Base-by-base conservation (phyloP, 352 stramenopile species). In the Phytopythium montanum region DNA sequence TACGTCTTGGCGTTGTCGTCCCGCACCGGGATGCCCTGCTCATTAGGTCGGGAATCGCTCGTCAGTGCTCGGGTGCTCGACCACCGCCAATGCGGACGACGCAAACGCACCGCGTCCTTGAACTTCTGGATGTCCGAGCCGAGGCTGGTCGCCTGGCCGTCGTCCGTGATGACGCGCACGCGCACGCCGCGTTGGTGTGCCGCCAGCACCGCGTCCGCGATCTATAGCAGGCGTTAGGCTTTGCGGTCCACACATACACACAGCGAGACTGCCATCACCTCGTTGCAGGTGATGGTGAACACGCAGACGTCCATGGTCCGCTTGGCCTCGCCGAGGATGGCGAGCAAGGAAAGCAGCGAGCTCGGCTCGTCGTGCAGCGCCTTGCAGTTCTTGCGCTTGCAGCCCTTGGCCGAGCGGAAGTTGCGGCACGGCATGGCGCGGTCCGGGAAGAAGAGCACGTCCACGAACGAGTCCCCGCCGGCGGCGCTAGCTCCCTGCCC, bases 361-460 rank as follows among this genome's bases (percentile, higher is more conserved):
- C 75, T 87, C 58, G 69, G 68, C 58, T 79, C 64, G 54, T 86
- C 72, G 67, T 90, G 80, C 60, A 82, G 81, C 50, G 68, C 74
- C 61, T 77, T 79, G 69, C 80, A 90, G 59, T 79, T 78, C 59
- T 90, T 90, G 56, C 72, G 76, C 45, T 65, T 87, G 66, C 80
- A 90, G 54, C 67, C 60, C 41, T 79, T 67, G 48, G 49, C 61
- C 36, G 67, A 76, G 28, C 74, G 63, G 52, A 81, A 79, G 36
- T 78, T 75, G 56, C 75, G 79, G 72, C 80, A 90, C 5, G 80
- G 80, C 71, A 90, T 79, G 31, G 54, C 66, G 4, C 60, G 48
- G 57, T 90, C 80, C n/a, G 80, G 80, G 64, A 90, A 90, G 72
- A 90, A 90, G 44, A 90, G 59, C 56, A 82, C 80, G 48, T 90